Conservation (phyloP, 2,329 filamentous ascomycete species). For the Triangularia setosa region DNA sequence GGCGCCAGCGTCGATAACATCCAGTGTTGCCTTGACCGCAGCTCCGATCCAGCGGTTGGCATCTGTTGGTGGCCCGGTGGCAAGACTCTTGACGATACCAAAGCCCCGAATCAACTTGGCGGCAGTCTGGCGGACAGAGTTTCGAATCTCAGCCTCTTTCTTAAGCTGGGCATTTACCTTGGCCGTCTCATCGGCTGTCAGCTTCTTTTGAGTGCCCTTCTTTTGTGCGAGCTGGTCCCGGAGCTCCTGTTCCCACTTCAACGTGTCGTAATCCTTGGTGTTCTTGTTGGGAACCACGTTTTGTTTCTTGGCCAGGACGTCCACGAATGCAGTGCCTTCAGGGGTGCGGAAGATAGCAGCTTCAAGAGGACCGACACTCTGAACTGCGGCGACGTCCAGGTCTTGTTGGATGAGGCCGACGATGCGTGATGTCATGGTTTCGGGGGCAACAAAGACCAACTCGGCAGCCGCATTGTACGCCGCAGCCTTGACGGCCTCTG, state of each 20-base stretch:
- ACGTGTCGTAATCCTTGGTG: conserved; percentile 87
- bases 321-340: conserved; percentile 82
- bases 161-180: conserved; percentile 88
- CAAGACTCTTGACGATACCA: conserved; percentile 78
- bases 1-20: conserved; percentile 74
- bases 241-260: conserved; percentile 96
- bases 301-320: conserved; percentile 82
- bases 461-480: conserved; percentile 85
- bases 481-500: conserved; percentile 55
- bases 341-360: conserved; percentile 90
- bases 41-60: conserved; percentile 83
- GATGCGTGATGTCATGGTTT: conserved; percentile 70
- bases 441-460: conserved; percentile 87
- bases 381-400: conserved; percentile 65
- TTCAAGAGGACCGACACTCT: conserved; percentile 76
- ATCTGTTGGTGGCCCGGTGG: conserved; percentile 84
- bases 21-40: conserved; percentile 69
- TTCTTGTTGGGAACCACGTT: conserved; percentile 75
- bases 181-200: conserved; percentile 80
- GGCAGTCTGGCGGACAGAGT: conserved; percentile 65
- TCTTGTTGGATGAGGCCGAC: conserved; percentile 71
- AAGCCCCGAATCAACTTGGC: conserved; percentile 75
- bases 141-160: conserved; percentile 78
- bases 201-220: conserved; percentile 85
- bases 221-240: conserved; percentile 84